Base-by-base conservation (phyloP, 768 basidiomycete species). In the Xerocomus brunneocitrinus region DNA sequence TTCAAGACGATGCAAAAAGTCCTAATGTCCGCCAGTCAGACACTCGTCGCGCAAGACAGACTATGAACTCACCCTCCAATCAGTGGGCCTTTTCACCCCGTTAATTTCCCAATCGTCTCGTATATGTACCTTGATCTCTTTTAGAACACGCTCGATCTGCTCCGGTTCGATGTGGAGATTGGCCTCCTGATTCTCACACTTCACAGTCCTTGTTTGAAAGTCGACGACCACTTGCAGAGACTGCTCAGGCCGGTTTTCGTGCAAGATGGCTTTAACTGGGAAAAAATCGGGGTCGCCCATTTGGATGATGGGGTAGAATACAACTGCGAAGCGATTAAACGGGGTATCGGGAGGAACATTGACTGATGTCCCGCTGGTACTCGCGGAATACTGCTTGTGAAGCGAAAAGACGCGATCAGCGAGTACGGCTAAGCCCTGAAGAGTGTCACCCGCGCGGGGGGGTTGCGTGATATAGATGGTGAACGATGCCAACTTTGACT, bases 401-500 rank as follows among this genome's bases (percentile, higher is more conserved):
- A 63, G 61, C 1, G 36, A n/a, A 30, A 64, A 64, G n/a, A 56
- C 64, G 24, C 35, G 54, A 46, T 60, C 58, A 38, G 56, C 56
- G 34, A 64, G 64, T 19, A 63, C 58, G 1, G 54, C 46, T n/a
- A 64, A 49, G 45, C 32, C 41, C 3, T 24, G 58, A 39, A 65
- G 57, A 5, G 5, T 4, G n/a, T 24, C 22, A 10, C 24, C 22
- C 22, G 8, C n/a, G 8, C n/a, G 36, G 3, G 16, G 5, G n/a
- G 8, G 22, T 19, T 22, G 8, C 4, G n/a, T 9, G 22, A 41
- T 25, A 22, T 19, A 22, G 38, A 39, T 22, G 38, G 19, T 8
- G 38, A 39, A 39, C 19, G 3, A 4, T n/a, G 38, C 4, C 38
- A 19, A 22, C 38, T 3, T 22, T 1, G 19, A 39, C 22, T 39